Conservation (phyloP, 768 basidiomycete species). For the Mycena venus region DNA sequence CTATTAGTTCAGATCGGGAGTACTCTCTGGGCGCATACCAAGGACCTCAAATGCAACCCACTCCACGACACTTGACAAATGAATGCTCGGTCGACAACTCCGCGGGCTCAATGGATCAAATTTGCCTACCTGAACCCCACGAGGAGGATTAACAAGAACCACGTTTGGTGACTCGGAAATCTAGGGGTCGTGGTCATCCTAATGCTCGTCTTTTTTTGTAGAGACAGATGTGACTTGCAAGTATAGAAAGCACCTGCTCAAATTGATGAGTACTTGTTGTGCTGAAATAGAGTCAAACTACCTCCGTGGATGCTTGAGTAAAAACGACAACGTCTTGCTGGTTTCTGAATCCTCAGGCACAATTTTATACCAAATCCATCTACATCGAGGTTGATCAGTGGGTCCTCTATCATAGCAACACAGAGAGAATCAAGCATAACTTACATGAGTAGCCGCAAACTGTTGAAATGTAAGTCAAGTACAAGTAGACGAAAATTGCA, state of each 20-base stretch:
- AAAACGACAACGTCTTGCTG: slow-evolving; percentile 73
- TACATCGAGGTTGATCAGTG: slow-evolving; percentile 39
- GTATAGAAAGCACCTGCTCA: slow-evolving; percentile 71
- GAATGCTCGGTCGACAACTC: not conserved
- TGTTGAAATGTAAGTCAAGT: slow-evolving; percentile 35
- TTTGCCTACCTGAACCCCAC: slow-evolving; percentile 64
- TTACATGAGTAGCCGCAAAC: slow-evolving; percentile 74
- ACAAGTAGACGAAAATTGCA: not conserved
- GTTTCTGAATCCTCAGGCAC: slow-evolving; percentile 58
- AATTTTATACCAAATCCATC: slow-evolving; percentile 74
- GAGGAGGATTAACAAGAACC: slow-evolving; percentile 74
- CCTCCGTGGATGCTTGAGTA: slow-evolving; percentile 84
- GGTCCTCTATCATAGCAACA: not conserved
- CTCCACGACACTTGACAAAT: slow-evolving; percentile 63
- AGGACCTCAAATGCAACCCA: slow-evolving; percentile 81
- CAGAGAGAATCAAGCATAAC: slow-evolving; percentile 29
- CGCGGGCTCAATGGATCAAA: not conserved
- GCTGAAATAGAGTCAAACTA: slow-evolving; percentile 39
- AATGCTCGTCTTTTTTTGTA: not conserved
- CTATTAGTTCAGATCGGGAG: too few species aligned
- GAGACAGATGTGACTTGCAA: slow-evolving; percentile 48
- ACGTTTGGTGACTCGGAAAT: slow-evolving; percentile 83
- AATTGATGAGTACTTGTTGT: not conserved
- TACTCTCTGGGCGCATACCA: slow-evolving; percentile 44
- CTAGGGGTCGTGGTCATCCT: slow-evolving; percentile 35